Evolutionary conservation across 345 rosid genomes (phyloP).

Genomic region (Cochlearia excelsa): DNA sequence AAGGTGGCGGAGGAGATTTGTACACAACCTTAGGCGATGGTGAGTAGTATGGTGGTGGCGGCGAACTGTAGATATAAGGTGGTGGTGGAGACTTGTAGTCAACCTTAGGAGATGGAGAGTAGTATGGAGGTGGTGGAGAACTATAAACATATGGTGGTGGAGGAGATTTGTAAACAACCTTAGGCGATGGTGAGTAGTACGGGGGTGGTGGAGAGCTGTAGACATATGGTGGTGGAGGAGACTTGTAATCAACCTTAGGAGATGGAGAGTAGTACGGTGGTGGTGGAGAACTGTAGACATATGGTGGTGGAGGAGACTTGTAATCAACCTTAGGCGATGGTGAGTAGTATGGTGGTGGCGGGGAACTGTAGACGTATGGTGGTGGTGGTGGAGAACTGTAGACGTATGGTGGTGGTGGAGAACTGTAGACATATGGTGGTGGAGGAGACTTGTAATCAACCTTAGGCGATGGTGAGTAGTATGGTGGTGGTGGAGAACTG

Average conservation of each 20-base stretch:
- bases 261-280: not conserved
- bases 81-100: not conserved
- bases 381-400: slow-evolving; percentile 8
- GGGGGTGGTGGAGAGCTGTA: not conserved
- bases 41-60: no score
- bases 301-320: not conserved
- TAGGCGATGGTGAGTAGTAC: not conserved
- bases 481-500: slow-evolving; percentile 5
- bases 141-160: not conserved
- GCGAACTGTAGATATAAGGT: no score
- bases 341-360: slow-evolving; percentile 2
- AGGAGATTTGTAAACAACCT: not conserved
- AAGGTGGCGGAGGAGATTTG: no score
- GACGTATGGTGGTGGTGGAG: slow-evolving; percentile 1
- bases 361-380: slow-evolving; percentile 6
- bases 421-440: slow-evolving; percentile 11
- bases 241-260: not conserved
- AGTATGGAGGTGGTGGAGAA: not conserved
- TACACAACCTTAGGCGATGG: no score
- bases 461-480: not conserved
- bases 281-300: not conserved
- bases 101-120: not conserved
- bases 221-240: not conserved
- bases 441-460: slow-evolving; percentile 4
- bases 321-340: not conserved